Evolutionary conservation across 768 basidiomycete genomes (phyloP), one percentile per base, ranked within the genome.

Genomic region (Lyophyllum decastes): DNA sequence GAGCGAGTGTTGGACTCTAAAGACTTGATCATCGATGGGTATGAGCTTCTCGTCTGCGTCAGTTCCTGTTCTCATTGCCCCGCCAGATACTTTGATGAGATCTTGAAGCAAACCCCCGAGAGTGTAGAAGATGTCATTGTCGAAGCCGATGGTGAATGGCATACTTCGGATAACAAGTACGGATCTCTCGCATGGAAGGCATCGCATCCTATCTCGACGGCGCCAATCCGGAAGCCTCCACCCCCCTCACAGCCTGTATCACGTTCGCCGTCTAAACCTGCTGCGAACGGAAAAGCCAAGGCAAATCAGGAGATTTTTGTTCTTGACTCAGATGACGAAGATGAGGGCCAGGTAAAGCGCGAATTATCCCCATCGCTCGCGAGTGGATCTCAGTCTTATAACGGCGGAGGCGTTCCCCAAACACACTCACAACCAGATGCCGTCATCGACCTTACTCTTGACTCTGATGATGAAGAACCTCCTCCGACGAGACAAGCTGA

Each of bases 101-200:
- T 98, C 51, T 72, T 98, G 66, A 84, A 85, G 62, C 73, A 80
- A 25, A 92, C 89, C 2, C 82, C 91, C 0, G 91, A 95, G 22
- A 78, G 77, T 52, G 86, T 93, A 12, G 97, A 99, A 49, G 92
- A 97, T 61, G 94, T 99, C 24, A 82, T 96, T 54, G 87, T 99
- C 16, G 96, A 99, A 71, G 85, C 93, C 5, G 88, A 96, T 68
- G 95, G 94, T 1, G 89, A 95, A 69, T 99, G 97, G 97, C 95
- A 97, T 69, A 94, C 94, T 0, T 76, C 83, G 17, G 94, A 98
- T 72, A 82, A 90, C 75, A 93, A 90, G 72, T 90, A 83, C 66
- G 94, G 84, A 1, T 94, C 92, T 19, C 64, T 75, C 1, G 75
- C 71, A 27, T 97, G 95, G 94, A 84, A 80, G 62, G 79, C 80